Percentiles rank a stretch among this genome's conserved stretches.
Evolutionary conservation across 345 rosid species (phyloP).

Genomic region (Brassica rapa): DNA sequence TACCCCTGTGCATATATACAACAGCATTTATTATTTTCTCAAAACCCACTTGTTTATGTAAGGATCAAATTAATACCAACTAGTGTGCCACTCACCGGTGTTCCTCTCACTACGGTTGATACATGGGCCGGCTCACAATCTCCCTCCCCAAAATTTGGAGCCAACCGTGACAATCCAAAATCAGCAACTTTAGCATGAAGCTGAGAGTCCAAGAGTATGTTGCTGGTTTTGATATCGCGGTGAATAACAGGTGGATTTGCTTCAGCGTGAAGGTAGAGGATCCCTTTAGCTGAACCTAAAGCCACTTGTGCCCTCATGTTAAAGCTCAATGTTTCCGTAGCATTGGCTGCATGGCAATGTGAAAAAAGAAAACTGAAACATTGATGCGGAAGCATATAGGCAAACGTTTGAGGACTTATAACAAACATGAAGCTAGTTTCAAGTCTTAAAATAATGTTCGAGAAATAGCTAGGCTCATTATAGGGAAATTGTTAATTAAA

Average conservation of each 20-base stretch:
- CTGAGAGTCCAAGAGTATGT: conserved; percentile 66
- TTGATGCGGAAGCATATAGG: not conserved
- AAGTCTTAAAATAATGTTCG: not conserved
- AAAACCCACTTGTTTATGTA: not conserved
- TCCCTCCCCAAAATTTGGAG: conserved; percentile 61
- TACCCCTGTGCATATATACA: conserved; percentile 55
- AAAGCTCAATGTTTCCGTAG: conserved; percentile 52
- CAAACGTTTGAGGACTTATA: not conserved
- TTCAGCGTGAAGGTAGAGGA: conserved; percentile 75
- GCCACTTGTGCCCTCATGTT: conserved; percentile 58
- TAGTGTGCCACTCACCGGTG: conserved; percentile 53
- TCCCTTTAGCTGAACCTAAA: conserved; percentile 73
- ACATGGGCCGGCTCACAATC: conserved; percentile 57
- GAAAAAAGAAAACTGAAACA: conserved; percentile 2
- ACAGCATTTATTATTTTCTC: not conserved
- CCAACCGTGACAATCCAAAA: conserved; percentile 75
- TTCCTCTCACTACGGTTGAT: conserved; percentile 73
- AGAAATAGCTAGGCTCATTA: no score
- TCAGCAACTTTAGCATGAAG: conserved; percentile 74
- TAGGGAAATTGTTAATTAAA: no score
- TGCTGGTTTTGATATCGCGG: conserved; percentile 68
- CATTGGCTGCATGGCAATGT: conserved; percentile 49
- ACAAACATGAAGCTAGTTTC: not conserved
- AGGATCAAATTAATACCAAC: not conserved
- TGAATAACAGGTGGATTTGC: conserved; percentile 80